A percentile compares a stretch with the other conserved stretches of the same genome.
Evolutionary conservation across 176 grass and related monocot species (phyloP).

Genomic region (Carex scoparia): DNA sequence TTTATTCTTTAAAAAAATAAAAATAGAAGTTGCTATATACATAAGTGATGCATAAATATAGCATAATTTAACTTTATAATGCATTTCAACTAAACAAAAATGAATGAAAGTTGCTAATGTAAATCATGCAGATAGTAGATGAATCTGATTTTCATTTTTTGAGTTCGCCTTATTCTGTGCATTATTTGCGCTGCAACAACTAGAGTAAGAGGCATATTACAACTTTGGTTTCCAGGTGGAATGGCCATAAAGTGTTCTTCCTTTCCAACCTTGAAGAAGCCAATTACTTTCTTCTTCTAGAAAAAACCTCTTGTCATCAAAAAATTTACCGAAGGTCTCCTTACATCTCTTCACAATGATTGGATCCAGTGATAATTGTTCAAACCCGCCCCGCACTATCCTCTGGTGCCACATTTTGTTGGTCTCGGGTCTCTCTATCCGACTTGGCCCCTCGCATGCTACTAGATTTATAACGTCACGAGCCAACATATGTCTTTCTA

Average conservation of each 20-base stretch:
- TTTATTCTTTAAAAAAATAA: neutral
- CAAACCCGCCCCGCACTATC: constrained; percentile 23
- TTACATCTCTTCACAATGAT: constrained; percentile 35
- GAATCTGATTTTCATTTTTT: neutral
- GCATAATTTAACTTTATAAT: neutral
- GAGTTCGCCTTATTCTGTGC: neutral
- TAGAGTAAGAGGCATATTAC: neutral
- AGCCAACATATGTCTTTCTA: constrained; percentile 33
- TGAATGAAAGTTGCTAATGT: neutral
- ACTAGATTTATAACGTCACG: constrained; percentile 24
- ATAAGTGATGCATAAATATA: neutral
- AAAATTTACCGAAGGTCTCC: constrained; percentile 9
- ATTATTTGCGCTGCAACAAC: neutral
- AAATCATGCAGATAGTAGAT: neutral
- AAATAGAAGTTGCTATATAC: neutral
- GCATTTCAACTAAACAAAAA: neutral
- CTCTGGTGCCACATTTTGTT: constrained; percentile 38
- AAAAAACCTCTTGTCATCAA: constrained; percentile 22
- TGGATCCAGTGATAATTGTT: constrained; percentile 22
- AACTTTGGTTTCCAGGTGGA: constrained; percentile 32
- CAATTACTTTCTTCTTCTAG: constrained; percentile 35
- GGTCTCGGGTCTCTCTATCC: constrained; percentile 35
- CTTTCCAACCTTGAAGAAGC: constrained; percentile 39
- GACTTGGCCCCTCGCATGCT: constrained; percentile 33
- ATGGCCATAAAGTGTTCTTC: constrained; percentile 18